Conservation (phyloP, 1,139 yeast genomes). For the Fermentozyma sake region DNA sequence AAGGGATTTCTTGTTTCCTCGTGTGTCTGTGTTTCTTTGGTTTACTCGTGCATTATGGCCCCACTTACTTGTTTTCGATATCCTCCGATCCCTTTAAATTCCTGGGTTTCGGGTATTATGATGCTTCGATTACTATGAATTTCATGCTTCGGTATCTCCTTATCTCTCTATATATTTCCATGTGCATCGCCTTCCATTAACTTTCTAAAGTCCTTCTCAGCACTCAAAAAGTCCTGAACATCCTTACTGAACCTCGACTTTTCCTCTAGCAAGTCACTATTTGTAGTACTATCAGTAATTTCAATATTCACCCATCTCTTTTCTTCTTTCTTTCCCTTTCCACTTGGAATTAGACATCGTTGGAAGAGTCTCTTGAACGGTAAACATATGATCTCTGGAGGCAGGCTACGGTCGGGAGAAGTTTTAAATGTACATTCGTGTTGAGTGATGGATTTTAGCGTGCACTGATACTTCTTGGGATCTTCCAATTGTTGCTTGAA, state of each 20-base stretch:
- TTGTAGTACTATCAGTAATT: conserved; percentile 35
- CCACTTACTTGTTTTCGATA: background rate
- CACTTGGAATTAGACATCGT: conserved; percentile 36
- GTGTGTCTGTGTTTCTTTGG: background rate
- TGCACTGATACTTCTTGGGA: conserved; percentile 37
- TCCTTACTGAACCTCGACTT: conserved; percentile 20
- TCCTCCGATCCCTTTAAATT: no score
- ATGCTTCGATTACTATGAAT: no score
- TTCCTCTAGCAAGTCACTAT: conserved; percentile 23
- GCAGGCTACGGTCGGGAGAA: conserved; percentile 15
- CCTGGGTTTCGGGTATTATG: no score
- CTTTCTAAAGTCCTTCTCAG: conserved; percentile 34
- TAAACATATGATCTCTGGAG: conserved; percentile 45
- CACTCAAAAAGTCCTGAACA: conserved; percentile 33
- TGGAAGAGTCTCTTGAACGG: conserved; percentile 53
- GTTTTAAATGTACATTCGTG: conserved; percentile 46
- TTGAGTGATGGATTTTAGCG: conserved; percentile 41
- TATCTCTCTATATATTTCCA: conserved; percentile 4
- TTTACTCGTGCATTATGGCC: background rate
- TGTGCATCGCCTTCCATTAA: conserved; percentile 27
- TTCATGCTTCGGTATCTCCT: no score
- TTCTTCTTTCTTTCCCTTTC: conserved; percentile 14
- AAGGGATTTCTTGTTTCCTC: no score
- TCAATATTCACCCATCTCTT: conserved; percentile 42
- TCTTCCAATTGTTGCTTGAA: conserved; percentile 25